Evolutionary conservation across 352 stramenopile genomes (phyloP).

Genomic region (Globisporangium splendens): DNA sequence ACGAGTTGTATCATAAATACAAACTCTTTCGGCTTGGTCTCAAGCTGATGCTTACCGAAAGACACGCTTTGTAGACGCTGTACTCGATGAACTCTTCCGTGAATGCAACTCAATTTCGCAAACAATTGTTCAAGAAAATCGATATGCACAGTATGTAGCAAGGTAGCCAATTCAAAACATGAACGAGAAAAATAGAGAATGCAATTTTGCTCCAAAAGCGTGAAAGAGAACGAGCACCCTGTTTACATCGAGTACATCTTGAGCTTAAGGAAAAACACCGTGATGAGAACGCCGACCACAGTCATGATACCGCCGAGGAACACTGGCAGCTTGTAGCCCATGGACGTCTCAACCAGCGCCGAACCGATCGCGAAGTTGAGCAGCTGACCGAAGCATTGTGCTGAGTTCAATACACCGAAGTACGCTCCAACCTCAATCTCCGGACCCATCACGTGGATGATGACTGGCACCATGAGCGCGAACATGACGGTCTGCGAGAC

Average conservation of each 20-base stretch:
- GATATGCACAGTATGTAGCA: too few relatives aligned
- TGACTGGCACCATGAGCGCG: conserved; percentile 42
- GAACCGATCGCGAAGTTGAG: conserved; percentile 48
- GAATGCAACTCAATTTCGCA: too few relatives aligned
- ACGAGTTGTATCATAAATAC: too few relatives aligned
- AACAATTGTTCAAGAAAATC: too few relatives aligned
- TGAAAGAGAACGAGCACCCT: too few relatives aligned
- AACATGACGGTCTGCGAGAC: conserved; percentile 44
- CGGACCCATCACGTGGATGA: conserved; percentile 43
- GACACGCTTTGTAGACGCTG: too few relatives aligned
- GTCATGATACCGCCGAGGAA: conserved; percentile 37
- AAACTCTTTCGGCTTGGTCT: too few relatives aligned
- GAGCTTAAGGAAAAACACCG: conserved; percentile 49
- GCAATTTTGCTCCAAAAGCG: too few relatives aligned
- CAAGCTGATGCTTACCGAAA: too few relatives aligned
- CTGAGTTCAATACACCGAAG: conserved; percentile 49
- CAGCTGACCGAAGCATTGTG: conserved; percentile 46
- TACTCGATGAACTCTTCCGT: too few relatives aligned
- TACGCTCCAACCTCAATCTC: conserved; percentile 39
- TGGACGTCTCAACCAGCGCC: conserved; percentile 26
- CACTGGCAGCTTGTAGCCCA: conserved; percentile 24
- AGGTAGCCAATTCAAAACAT: too few relatives aligned
- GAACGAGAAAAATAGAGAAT: too few relatives aligned
- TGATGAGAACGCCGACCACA: conserved; percentile 52
- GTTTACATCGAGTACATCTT: conserved; percentile 77